Base-by-base conservation (phyloP, 805 yeast species). In the Saccharomycopsis capsularis region DNA sequence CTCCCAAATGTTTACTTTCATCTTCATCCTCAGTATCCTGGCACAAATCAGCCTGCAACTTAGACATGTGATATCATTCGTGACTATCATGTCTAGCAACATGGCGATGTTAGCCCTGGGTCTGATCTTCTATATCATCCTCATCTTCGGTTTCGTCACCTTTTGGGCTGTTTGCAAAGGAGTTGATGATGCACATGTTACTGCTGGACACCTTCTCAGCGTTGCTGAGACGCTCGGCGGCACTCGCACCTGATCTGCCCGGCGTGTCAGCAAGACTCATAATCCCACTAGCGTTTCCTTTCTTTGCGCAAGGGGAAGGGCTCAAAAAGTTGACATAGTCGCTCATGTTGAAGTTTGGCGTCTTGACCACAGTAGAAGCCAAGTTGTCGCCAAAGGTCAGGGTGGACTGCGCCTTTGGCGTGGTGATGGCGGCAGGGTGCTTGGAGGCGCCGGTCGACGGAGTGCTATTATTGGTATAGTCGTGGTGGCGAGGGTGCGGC, bases 321-420 rank as follows among this genome's bases (percentile, higher is more conserved):
- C 90, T 80, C 60, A 82, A 81, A 54, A 84, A 73, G 60, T 86
- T 83, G 35, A 87, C 83, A 61, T 85, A 86, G 61, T 86, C 95
- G 60, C 79, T 81, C 81, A 86, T 78, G 63, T 86, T 85, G 67
- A 86, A 85, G 2, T 82, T 84, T 1, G 83, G 83, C 0, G 85
- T 82, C 55, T 65, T 64, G 13, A 52, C 27, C 6, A 52, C 38
- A 11, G 53, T 46, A 7, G 49, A 18, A 18, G 51, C 36, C 19
- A 48, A 48, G 34, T 57, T 58, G 34, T 23, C 27, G 40, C 55
- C 43, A 27, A 57, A 44, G n/a, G 58, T 51, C 44, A 57, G 15
- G 2, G 32, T 18, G 1, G 46, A 40, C 23, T 46, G 42, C 21
- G 34, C 57, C 56, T 57, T 60, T 30, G 65, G 66, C 2, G 65